A percentile compares a stretch with the other conserved stretches of the same genome.
Conservation (phyloP, 176 grass and related monocot genomes). For the Areca catechu region DNA sequence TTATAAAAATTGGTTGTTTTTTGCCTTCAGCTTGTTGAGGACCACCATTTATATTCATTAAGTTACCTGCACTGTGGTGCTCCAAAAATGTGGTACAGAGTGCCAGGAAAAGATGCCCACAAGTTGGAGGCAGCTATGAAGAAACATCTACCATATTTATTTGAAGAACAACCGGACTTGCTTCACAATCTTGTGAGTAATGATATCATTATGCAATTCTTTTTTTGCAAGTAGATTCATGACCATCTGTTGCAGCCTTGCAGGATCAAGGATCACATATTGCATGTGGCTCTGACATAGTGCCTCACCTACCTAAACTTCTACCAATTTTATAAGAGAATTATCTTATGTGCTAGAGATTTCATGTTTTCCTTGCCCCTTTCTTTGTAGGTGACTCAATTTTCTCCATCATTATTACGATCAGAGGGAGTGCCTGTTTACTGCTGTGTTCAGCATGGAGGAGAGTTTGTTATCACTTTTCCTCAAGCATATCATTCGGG, state of each 20-base stretch:
- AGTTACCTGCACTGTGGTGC: constrained; percentile 91
- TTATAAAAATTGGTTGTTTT: background rate
- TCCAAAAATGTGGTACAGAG: constrained; percentile 92
- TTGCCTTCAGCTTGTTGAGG: constrained; percentile 75
- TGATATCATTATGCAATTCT: constrained; percentile 6
- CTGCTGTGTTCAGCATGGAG: constrained; percentile 65
- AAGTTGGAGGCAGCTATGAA: constrained; percentile 83
- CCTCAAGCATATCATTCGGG: constrained; percentile 84
- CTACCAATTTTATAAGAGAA: no score
- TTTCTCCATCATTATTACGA: constrained; percentile 79
- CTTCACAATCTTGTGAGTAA: constrained; percentile 83
- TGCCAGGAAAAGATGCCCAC: constrained; percentile 72
- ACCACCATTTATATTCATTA: constrained; percentile 88
- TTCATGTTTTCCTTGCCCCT: constrained; percentile 5
- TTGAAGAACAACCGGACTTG: constrained; percentile 92
- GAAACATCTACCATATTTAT: constrained; percentile 75
- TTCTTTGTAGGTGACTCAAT: constrained; percentile 69
- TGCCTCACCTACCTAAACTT: no score
- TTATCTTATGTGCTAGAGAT: no score
- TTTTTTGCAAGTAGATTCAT: background rate
- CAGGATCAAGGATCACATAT: no score
- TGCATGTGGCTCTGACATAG: no score
- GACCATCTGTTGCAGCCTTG: no score
- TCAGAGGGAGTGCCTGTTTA: constrained; percentile 79
- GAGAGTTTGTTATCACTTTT: constrained; percentile 92